phyloP scores from a whole-genome alignment of 495 filamentous ascomycete species.

The Hypoxylon rickii region DNA sequence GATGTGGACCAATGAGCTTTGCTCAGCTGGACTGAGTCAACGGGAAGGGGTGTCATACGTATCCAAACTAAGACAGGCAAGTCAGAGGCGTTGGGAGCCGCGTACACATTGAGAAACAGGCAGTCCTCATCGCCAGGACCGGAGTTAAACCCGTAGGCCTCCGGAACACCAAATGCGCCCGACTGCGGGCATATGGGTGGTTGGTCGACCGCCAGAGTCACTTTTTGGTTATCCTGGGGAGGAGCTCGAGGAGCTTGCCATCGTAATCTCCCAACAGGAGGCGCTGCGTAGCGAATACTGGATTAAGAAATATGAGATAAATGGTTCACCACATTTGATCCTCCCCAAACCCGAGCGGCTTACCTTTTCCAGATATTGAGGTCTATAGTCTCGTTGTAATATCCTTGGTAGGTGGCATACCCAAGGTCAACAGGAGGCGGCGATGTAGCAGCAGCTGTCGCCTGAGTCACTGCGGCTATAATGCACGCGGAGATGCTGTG shows the following conservation, averaged over 20 bases:
- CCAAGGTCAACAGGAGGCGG: slow-evolving; percentile 42
- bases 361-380: slow-evolving; percentile 49
- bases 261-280: slow-evolving; percentile 37
- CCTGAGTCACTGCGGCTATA: slow-evolving; percentile 1
- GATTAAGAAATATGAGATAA: slow-evolving; percentile 1
- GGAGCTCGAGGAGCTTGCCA: slow-evolving; percentile 43
- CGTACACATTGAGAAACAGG: slow-evolving; percentile 54
- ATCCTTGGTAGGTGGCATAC: slow-evolving; percentile 48
- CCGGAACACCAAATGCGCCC: slow-evolving; percentile 30
- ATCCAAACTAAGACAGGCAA: slow-evolving; percentile 48
- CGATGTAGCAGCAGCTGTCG: background rate
- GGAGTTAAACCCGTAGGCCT: slow-evolving; percentile 24
- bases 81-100: slow-evolving; percentile 44
- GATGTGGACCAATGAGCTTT: background rate
- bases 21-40: background rate
- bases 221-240: slow-evolving; percentile 1
- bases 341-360: background rate
- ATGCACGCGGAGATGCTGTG: slow-evolving; percentile 13
- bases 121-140: slow-evolving; percentile 54
- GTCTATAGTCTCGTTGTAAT: slow-evolving; percentile 36
- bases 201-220: slow-evolving; percentile 33
- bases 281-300: slow-evolving; percentile 43
- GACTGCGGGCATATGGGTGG: slow-evolving; percentile 43
- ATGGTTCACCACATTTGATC: background rate
- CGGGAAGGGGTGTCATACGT: slow-evolving; percentile 28